Percentiles rank a stretch among this genome's conserved stretches.
These are phyloP conservation scores for Puccinia coronata DNA, from an alignment of 1,284 basidiomycete genomes.

Conservation along the genomic window DNA sequence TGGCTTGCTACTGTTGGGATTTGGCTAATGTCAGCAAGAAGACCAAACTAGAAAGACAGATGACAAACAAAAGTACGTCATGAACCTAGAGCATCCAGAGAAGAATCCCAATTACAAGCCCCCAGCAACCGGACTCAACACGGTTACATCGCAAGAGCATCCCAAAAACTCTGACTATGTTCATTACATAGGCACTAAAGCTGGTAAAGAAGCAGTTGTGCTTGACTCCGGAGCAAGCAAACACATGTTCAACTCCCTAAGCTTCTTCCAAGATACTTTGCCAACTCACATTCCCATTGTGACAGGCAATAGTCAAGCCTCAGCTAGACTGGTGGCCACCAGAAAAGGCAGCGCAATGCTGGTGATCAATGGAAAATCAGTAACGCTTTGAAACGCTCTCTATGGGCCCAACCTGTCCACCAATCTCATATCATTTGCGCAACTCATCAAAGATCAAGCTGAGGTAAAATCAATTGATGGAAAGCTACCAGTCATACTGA, in stretches of 20 bases:
- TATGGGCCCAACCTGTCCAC: background rate
- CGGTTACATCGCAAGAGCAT: too few relatives aligned
- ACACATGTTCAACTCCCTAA: slow-evolving; percentile 9
- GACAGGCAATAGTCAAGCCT: background rate
- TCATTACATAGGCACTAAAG: too few relatives aligned
- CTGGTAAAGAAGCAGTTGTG: background rate
- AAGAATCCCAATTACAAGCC: too few relatives aligned
- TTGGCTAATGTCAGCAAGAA: too few relatives aligned
- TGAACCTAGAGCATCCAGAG: too few relatives aligned
- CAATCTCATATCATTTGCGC: background rate
- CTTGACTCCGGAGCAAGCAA: slow-evolving; percentile 11
- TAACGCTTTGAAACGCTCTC: background rate
- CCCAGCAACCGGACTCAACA: too few relatives aligned
- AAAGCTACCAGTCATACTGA: too few relatives aligned
- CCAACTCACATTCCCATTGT: background rate
- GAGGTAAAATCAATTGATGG: background rate
- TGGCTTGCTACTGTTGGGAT: too few relatives aligned
- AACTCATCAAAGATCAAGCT: background rate
- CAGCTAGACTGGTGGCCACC: background rate
- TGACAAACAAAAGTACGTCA: too few relatives aligned
- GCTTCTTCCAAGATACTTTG: background rate
- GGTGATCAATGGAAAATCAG: background rate
- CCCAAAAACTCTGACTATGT: too few relatives aligned
- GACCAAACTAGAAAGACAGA: too few relatives aligned
- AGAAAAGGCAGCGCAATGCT: background rate